Percentiles rank a stretch among this genome's conserved stretches.
Conservation (phyloP, 371 early-diverging fungal species). For the Gilbertella persicaria region DNA sequence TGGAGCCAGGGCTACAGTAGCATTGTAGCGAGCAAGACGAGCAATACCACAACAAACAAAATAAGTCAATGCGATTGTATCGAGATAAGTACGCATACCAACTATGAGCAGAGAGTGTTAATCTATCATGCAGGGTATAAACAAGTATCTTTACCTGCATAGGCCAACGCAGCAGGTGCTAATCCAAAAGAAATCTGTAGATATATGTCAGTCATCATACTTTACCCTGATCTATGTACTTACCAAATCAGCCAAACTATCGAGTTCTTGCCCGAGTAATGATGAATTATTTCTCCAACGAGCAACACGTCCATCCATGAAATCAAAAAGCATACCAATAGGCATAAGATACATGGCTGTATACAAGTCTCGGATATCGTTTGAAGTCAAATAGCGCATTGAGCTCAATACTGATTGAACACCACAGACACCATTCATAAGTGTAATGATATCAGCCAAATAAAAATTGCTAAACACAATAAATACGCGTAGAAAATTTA, state of each 20-base stretch:
- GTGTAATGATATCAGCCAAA: conserved; percentile 84
- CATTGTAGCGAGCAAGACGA: conserved; percentile 88
- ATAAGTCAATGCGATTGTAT: conserved; percentile 74
- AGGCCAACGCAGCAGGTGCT: conserved; percentile 86
- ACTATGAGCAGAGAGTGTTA: no score
- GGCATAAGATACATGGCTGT: conserved; percentile 78
- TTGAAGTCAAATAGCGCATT: conserved; percentile 76
- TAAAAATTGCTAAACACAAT: conserved; percentile 63
- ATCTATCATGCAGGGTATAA: background rate
- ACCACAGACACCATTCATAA: conserved; percentile 88
- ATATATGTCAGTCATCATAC: background rate
- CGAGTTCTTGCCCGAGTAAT: conserved; percentile 77
- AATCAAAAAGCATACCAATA: conserved; percentile 79
- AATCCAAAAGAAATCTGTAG: conserved; percentile 79
- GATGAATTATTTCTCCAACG: conserved; percentile 82
- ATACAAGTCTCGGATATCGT: conserved; percentile 62
- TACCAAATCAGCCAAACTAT: conserved; percentile 88
- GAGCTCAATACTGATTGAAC: conserved; percentile 77
- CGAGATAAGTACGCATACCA: conserved; percentile 83
- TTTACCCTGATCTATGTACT: conserved; percentile 1
- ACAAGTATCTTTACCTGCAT: conserved; percentile 49
- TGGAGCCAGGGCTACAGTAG: conserved; percentile 78
- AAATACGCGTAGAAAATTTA: background rate
- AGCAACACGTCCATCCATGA: conserved; percentile 88
- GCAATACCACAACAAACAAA: conserved; percentile 92